Evolutionary conservation across 176 grass and related monocot genomes (phyloP), one percentile per base, ranked within the genome.

Genomic region (Metroxylon sagu): DNA sequence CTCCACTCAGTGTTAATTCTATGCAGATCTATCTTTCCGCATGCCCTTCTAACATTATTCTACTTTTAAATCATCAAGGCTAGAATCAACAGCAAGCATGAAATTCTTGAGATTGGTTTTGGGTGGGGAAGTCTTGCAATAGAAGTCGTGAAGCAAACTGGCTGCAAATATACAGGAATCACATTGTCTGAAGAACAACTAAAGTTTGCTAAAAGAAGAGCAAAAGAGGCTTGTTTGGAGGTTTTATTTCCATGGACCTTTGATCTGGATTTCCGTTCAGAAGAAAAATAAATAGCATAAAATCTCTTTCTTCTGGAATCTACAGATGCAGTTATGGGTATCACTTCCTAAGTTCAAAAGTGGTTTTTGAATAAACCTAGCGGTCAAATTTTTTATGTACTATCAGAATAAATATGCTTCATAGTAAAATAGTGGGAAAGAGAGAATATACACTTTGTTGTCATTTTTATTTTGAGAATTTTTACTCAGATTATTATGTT

Each of bases 151-250:
- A 89, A 72, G 82, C 82, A 80, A 48, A 82, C 80, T 53, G 90
- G 90, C 23, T 90, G 91, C 83, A 90, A 59, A 77, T 96, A 96
- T 70, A 96, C 91, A 19, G 91, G 86, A 16, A 74, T 96, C 26
- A 90, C 91, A 28, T 79, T 96, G 39, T 96, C 91, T 2, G 68
- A 84, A 62, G 86, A 96, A 43, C 91, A 96, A 16, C 77, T 87
- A 19, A 84, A 82, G 61, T 90, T 79, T 19, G 62, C 80, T 0
- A 67, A 73, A 72, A 65, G 18, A 64, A 84, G 78, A 84, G 90
- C 83, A 2, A 84, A 86, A 68, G 83, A 95, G 72, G 83, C 85
- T 61, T 73, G 79, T 26, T 67, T 95, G 76, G 59, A 89, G 90
- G 90, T 95, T 5, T 67, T 12, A 12, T 43, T 43, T 43, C 35